Evolutionary conservation across 257 asterid genomes (phyloP), one percentile per base, ranked within the genome.

Genomic region (Fraxinus anomala): DNA sequence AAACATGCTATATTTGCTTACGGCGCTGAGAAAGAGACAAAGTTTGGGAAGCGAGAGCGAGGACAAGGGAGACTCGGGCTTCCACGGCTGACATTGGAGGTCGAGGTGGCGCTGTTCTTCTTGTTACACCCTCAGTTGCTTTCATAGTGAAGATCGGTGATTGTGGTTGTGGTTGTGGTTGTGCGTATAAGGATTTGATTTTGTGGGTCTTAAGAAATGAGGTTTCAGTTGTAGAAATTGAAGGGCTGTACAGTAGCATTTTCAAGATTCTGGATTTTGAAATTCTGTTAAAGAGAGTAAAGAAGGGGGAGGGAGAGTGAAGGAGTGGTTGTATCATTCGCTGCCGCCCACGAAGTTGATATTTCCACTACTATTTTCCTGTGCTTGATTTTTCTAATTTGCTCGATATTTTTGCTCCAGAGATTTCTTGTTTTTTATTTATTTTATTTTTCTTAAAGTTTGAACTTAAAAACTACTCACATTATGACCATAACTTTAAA

Each of bases 11-110:
- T 33, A 21, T 14, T 11, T 79, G 21, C 69, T 84, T 88, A 90
- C 98, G 74, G 74, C 97, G 94, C 77, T 85, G 96, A 39, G 97
- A 88, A 76, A 89, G 87, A 21, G 90, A 75, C 66, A 87, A 83
- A 49, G 95, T 80, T 73, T 93, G 98, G 33, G 89, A 84, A 23
- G 95, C 95, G n/a, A 93, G 89, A 68, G 98, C 98, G 37, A 84
- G 44, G 77, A 93, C 84, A 66, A 93, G 97, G 19, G 97, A 93
- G 68, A 90, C 47, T 21, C 96, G 89, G 70, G 93, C 73, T 83
- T 93, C 92, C 12, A 82, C 14, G 67, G 90, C 82, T 8, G 93
- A 82, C 75, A 82, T 75, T 51, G 83, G 4, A 33, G 82, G 72
- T 59, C 68, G 75, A 68, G 61, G 81, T 24, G 72, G 68, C 26